Conservation (phyloP, 306 rosid species). For the Cicer yamashitae region DNA sequence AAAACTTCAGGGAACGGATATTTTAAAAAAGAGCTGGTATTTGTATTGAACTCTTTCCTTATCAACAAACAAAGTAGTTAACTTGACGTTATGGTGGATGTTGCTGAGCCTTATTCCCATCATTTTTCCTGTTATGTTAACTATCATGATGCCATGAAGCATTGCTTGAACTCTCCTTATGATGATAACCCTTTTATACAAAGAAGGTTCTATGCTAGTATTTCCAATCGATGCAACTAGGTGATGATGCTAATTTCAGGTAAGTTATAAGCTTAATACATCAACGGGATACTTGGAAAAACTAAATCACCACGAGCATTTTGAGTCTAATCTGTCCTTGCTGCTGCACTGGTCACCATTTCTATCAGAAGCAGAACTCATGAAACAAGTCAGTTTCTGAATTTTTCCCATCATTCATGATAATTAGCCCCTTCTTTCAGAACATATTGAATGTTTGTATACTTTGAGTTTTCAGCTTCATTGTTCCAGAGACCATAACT, state of each 20-base stretch:
- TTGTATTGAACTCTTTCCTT: too few relatives aligned
- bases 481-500: slow-evolving; percentile 13
- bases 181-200: slow-evolving; percentile 27
- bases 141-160: slow-evolving; percentile 18
- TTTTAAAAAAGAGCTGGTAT: too few relatives aligned
- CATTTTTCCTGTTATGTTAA: slow-evolving; percentile 18
- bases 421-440: neutral
- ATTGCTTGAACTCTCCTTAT: slow-evolving; percentile 32
- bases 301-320: slow-evolving; percentile 65
- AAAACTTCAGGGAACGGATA: too few relatives aligned
- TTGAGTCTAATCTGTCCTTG: slow-evolving; percentile 60
- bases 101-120: slow-evolving; percentile 18
- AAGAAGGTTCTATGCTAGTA: slow-evolving; percentile 2
- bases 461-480: neutral
- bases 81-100: neutral
- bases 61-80: neutral
- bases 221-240: slow-evolving; percentile 8
- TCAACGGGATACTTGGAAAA: slow-evolving; percentile 53
- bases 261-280: slow-evolving; percentile 60
- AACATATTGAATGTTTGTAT: slow-evolving; percentile 6
- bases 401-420: slow-evolving; percentile 11
- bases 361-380: slow-evolving; percentile 71
- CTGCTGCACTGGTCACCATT: slow-evolving; percentile 87
- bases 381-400: slow-evolving; percentile 65
- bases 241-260: slow-evolving; percentile 58